phyloP scores from a whole-genome alignment of 495 filamentous ascomycete species.

The Hypoxylon lienhwacheense region DNA sequence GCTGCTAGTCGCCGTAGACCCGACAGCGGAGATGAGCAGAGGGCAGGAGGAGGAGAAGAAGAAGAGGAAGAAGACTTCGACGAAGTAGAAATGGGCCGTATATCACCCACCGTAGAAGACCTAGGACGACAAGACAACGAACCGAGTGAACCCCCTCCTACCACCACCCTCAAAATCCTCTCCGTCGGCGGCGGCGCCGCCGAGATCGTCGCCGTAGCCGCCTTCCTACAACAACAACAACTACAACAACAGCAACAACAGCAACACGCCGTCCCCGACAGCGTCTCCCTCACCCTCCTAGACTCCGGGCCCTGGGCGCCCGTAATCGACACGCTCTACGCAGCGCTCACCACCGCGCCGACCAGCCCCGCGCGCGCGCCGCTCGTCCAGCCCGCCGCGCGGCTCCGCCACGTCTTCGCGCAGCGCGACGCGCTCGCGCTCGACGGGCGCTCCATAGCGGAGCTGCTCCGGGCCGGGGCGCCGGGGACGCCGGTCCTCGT shows the following conservation, averaged over 20 bases:
- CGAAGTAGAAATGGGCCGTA: conserved; percentile 18
- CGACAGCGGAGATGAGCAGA: not conserved
- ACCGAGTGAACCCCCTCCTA: not conserved
- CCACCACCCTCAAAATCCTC: conserved; percentile 49
- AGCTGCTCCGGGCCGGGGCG: conserved; percentile 38
- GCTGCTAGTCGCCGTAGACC: not conserved
- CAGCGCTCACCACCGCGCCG: conserved; percentile 49
- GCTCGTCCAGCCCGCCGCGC: conserved; percentile 39
- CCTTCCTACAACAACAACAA: too few relatives aligned
- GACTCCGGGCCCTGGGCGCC: conserved; percentile 78
- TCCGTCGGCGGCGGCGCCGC: conserved; percentile 87
- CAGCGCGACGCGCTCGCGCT: conserved; percentile 65
- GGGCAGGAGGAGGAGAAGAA: not conserved
- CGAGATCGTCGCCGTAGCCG: conserved; percentile 77
- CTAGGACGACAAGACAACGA: not conserved
- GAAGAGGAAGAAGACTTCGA: not conserved
- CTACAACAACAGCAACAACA: too few relatives aligned
- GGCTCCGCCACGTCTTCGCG: conserved; percentile 54
- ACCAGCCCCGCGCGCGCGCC: conserved; percentile 54
- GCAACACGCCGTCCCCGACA: not conserved
- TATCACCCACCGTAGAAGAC: conserved; percentile 19
- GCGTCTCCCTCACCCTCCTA: conserved; percentile 60
- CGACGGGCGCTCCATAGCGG: conserved; percentile 43
- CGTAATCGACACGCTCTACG: conserved; percentile 59
- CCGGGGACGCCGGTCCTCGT: conserved; percentile 54